A percentile compares a stretch with the other conserved stretches of the same genome.
These are phyloP conservation scores for Clonostachys byssicola DNA, from an alignment of 2,329 filamentous ascomycete species.

Conservation along the genomic window DNA sequence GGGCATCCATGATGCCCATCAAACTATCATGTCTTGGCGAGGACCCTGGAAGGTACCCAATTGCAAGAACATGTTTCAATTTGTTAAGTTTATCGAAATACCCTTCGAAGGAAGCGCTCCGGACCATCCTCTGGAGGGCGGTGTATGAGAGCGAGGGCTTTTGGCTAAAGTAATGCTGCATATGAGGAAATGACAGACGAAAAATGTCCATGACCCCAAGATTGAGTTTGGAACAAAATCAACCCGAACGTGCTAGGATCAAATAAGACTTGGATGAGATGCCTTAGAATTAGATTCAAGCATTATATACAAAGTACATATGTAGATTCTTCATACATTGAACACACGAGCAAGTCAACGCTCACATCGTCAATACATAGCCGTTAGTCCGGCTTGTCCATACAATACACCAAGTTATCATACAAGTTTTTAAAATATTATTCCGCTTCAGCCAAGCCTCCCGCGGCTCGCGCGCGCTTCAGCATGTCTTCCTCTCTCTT, in stretches of 20 bases:
- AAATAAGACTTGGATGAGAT: too few relatives aligned
- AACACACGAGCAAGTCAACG: too few relatives aligned
- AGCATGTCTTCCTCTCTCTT: slow-evolving; percentile 55
- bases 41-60: slow-evolving; percentile 71
- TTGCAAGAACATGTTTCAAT: slow-evolving; percentile 90
- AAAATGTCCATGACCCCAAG: background rate
- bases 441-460: slow-evolving; percentile 26
- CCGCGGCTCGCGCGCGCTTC: slow-evolving; percentile 31
- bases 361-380: background rate
- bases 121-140: slow-evolving; percentile 74
- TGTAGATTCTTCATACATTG: too few relatives aligned
- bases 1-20: slow-evolving; percentile 74
- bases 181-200: slow-evolving; percentile 1
- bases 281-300: too few relatives aligned
- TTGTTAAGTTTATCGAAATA: slow-evolving; percentile 75
- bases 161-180: slow-evolving; percentile 64
- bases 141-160: slow-evolving; percentile 92
- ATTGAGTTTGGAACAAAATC: background rate
- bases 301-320: too few relatives aligned
- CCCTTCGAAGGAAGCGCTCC: slow-evolving; percentile 59
- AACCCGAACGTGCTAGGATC: too few relatives aligned
- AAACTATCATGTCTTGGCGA: slow-evolving; percentile 72
- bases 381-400: background rate
- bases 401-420: background rate
- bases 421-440: slow-evolving; percentile 1